Conservation (phyloP, 2,329 filamentous ascomycete genomes). For the Microascus cirrosus region DNA sequence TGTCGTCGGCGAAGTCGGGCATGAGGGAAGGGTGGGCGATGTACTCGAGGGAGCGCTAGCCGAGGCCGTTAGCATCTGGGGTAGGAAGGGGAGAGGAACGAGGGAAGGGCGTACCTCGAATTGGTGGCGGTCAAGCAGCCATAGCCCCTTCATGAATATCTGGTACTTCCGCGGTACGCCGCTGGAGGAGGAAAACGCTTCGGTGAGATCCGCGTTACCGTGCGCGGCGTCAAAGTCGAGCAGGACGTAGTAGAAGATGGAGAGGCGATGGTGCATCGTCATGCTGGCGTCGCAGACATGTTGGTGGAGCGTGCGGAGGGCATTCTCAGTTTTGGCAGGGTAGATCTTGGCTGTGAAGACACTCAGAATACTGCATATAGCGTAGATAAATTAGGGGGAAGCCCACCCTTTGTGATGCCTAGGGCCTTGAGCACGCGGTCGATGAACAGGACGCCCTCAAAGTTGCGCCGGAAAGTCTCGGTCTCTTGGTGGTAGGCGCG, state of each 20-base stretch:
- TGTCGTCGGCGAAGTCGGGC: slow-evolving; percentile 75
- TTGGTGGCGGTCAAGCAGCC: slow-evolving; percentile 64
- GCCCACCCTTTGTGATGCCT: slow-evolving; percentile 54
- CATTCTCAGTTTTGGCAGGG: slow-evolving; percentile 59
- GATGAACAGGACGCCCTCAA: slow-evolving; percentile 66
- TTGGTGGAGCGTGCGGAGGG: slow-evolving; percentile 58
- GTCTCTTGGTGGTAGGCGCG: slow-evolving; percentile 51
- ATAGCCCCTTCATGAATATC: slow-evolving; percentile 72
- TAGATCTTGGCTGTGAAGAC: slow-evolving; percentile 49
- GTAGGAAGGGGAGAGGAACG: neutral
- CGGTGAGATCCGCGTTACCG: slow-evolving; percentile 37
- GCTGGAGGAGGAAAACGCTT: slow-evolving; percentile 47
- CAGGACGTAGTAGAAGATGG: slow-evolving; percentile 73
- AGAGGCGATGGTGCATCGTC: slow-evolving; percentile 67
- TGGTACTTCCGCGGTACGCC: slow-evolving; percentile 67
- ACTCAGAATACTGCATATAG: neutral
- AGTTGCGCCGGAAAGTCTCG: slow-evolving; percentile 51
- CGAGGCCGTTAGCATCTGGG: neutral
- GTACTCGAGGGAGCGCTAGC: slow-evolving; percentile 56
- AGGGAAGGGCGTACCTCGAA: slow-evolving; percentile 39
- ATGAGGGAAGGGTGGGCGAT: slow-evolving; percentile 70
- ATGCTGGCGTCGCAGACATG: slow-evolving; percentile 55
- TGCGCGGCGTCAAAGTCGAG: slow-evolving; percentile 56
- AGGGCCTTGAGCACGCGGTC: slow-evolving; percentile 64
- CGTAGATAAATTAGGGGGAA: neutral